Conservation (phyloP, 768 basidiomycete species). For the Ramaria sp. region DNA sequence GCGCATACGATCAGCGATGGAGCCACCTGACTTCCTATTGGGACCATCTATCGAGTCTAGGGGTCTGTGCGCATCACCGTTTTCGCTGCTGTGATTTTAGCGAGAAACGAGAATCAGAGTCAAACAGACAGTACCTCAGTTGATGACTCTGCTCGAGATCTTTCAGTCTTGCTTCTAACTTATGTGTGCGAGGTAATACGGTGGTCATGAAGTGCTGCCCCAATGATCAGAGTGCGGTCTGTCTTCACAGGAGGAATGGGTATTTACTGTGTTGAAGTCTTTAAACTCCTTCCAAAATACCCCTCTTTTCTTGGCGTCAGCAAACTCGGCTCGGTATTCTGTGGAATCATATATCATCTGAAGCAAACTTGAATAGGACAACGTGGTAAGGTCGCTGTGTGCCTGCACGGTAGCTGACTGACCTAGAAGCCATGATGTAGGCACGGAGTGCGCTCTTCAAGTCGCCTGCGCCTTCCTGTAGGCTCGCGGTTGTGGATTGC, state of each 20-base stretch:
- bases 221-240: neutral
- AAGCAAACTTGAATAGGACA: conserved; percentile 1
- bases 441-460: conserved; percentile 48
- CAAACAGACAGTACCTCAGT: conserved; percentile 7
- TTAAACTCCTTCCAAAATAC: conserved; percentile 50
- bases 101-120: conserved; percentile 11
- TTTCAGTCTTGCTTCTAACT: conserved; percentile 34
- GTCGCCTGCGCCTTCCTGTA: conserved; percentile 45
- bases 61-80: conserved; percentile 5
- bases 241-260: conserved; percentile 10
- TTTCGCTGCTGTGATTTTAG: conserved; percentile 8
- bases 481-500: conserved; percentile 42
- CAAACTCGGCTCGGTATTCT: conserved; percentile 40
- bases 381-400: neutral
- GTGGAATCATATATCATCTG: conserved; percentile 47
- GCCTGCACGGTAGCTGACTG: conserved; percentile 21
- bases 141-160: conserved; percentile 28
- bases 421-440: conserved; percentile 49
- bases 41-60: conserved; percentile 25
- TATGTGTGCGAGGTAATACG: conserved; percentile 29
- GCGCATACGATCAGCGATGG: conserved; percentile 74
- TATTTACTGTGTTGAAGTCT: conserved; percentile 54
- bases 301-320: conserved; percentile 37
- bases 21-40: conserved; percentile 41
- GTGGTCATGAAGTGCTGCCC: conserved; percentile 28